A percentile compares a stretch with the other conserved stretches of the same genome.
Conservation (phyloP, 257 asterid species). For the Solanum ahanhuiri region DNA sequence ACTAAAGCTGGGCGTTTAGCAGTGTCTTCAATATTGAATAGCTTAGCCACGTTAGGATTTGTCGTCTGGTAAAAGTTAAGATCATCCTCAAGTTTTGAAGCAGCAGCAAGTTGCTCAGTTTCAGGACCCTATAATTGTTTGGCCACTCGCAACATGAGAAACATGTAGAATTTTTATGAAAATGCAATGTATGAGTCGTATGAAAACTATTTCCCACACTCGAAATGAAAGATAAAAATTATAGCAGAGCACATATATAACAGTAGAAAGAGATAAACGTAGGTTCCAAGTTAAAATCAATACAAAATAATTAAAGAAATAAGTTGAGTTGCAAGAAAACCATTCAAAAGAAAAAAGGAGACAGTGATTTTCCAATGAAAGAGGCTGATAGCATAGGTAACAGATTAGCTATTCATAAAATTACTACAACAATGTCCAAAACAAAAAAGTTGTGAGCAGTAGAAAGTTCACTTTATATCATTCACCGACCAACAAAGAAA, state of each 20-base stretch:
- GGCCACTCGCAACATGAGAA: background rate
- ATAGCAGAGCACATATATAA: background rate
- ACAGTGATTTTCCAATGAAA: background rate
- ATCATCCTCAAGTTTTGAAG: constrained; percentile 74
- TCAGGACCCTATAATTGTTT: constrained; percentile 49
- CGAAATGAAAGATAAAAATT: background rate
- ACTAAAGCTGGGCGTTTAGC: constrained; percentile 65
- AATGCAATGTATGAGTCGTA: background rate
- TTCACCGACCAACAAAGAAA: background rate
- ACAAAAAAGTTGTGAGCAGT: background rate
- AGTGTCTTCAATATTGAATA: constrained; percentile 49
- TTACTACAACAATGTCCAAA: background rate
- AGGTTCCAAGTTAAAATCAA: background rate
- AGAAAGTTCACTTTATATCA: background rate
- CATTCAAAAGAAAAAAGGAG: background rate
- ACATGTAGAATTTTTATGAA: background rate
- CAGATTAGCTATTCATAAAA: background rate
- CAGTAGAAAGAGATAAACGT: background rate
- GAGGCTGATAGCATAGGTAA: background rate
- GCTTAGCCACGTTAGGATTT: constrained; percentile 61
- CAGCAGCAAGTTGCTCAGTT: constrained; percentile 69
- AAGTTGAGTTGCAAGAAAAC: background rate
- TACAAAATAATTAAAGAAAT: background rate
- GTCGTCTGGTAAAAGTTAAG: constrained; percentile 66
- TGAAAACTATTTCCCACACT: background rate